Conservation (phyloP, 192 early-diverging fungal genomes). For the Rhizophagus clarus region DNA sequence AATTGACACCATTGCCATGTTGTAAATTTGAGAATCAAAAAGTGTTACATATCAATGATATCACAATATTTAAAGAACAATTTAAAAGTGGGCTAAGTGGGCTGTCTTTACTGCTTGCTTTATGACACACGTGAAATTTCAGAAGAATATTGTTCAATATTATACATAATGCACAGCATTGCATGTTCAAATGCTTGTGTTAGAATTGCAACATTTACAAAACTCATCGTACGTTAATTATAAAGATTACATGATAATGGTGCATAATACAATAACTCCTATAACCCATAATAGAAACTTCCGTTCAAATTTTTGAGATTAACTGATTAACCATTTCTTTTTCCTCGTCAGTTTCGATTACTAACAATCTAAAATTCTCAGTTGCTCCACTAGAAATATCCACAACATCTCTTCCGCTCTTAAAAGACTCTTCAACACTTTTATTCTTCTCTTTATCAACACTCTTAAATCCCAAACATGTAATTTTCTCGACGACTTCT, state of each 20-base stretch:
- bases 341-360: slow-evolving; percentile 44
- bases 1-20: too few relatives aligned
- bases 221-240: too few relatives aligned
- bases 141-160: not conserved
- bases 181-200: not conserved
- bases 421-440: not conserved
- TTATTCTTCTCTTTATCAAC: slow-evolving; percentile 24
- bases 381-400: slow-evolving; percentile 2
- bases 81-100: too few relatives aligned
- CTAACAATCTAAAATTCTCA: slow-evolving; percentile 34
- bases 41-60: too few relatives aligned
- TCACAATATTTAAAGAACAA: too few relatives aligned
- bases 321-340: slow-evolving; percentile 32
- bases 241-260: too few relatives aligned
- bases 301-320: not conserved
- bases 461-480: slow-evolving; percentile 28
- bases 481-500: slow-evolving; percentile 29
- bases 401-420: slow-evolving; percentile 23
- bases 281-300: not conserved
- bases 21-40: too few relatives aligned
- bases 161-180: not conserved
- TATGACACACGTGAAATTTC: not conserved
- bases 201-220: too few relatives aligned
- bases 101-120: too few relatives aligned
- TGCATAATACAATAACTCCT: not conserved